Evolutionary conservation across 2,329 filamentous ascomycete genomes (phyloP).

Genomic region (Alternaria sp.): DNA sequence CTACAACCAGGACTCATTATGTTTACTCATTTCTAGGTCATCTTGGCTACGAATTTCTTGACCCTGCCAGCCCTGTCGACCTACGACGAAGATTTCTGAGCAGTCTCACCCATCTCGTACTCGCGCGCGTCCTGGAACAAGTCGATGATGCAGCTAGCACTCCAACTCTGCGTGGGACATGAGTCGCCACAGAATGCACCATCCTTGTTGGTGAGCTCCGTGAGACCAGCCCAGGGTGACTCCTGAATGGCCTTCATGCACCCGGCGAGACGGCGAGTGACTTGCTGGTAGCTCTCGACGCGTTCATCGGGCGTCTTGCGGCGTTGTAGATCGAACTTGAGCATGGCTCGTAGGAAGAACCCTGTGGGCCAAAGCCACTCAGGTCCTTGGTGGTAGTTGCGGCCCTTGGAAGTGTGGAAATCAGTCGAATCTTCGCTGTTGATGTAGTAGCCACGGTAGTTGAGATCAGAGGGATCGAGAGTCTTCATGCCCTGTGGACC

Average conservation of each 20-base stretch:
- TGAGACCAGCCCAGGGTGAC: slow-evolving; percentile 87
- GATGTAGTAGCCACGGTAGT: slow-evolving; percentile 94
- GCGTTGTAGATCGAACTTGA: slow-evolving; percentile 87
- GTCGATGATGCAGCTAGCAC: slow-evolving; percentile 91
- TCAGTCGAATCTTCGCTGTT: slow-evolving; percentile 93
- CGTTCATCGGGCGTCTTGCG: slow-evolving; percentile 72
- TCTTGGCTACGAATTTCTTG: background rate
- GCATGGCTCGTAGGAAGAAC: slow-evolving; percentile 89
- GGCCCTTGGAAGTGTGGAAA: slow-evolving; percentile 90
- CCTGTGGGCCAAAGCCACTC: slow-evolving; percentile 99
- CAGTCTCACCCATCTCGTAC: slow-evolving; percentile 32
- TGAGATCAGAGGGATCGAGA: slow-evolving; percentile 87
- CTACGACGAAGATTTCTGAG: slow-evolving; percentile 1
- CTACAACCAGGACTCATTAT: background rate
- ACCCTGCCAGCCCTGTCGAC: slow-evolving; percentile 2
- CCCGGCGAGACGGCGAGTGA: slow-evolving; percentile 80
- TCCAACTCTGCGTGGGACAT: slow-evolving; percentile 97
- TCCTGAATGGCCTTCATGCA: slow-evolving; percentile 86
- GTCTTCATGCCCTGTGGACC: slow-evolving; percentile 96
- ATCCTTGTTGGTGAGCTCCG: slow-evolving; percentile 91
- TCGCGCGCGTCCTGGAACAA: slow-evolving; percentile 85
- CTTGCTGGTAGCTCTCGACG: slow-evolving; percentile 92
- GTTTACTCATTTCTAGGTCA: background rate
- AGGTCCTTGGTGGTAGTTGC: slow-evolving; percentile 98
- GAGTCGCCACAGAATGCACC: slow-evolving; percentile 88